phyloP scores from a whole-genome alignment of 352 stramenopile species.

The Aphanomyces invadans region DNA sequence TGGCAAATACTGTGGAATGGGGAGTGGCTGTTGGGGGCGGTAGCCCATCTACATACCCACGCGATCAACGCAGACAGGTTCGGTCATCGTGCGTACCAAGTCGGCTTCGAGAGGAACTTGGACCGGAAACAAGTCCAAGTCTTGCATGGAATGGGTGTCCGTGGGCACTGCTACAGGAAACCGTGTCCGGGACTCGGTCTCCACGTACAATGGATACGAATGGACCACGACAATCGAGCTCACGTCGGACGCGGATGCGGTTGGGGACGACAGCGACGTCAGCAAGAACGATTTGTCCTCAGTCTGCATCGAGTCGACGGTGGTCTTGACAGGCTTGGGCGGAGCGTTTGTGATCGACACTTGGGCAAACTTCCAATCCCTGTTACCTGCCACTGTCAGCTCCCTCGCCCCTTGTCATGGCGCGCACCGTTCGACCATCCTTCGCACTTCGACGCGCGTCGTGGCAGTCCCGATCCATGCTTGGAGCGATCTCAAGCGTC shows the following conservation, averaged over 20 bases:
- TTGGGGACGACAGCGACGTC: not conserved
- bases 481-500: conserved; percentile 46
- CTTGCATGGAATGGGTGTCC: conserved; percentile 43
- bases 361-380: conserved; percentile 19
- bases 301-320: not conserved
- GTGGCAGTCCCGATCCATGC: conserved; percentile 39
- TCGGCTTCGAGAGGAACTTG: conserved; percentile 57
- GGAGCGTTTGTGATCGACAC: not conserved
- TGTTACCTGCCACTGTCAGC: not conserved
- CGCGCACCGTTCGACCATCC: conserved; percentile 55
- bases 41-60: conserved; percentile 36
- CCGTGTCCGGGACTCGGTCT: conserved; percentile 38
- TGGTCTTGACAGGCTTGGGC: conserved; percentile 22
- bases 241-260: not conserved
- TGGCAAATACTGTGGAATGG: conserved; percentile 52
- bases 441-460: conserved; percentile 45
- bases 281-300: conserved; percentile 14
- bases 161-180: conserved; percentile 34
- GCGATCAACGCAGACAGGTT: not conserved
- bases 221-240: conserved; percentile 31
- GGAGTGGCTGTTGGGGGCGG: conserved; percentile 40
- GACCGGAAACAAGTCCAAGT: conserved; percentile 56
- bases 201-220: conserved; percentile 55
- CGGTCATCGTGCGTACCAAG: conserved; percentile 21
- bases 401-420: not conserved